phyloP scores from a whole-genome alignment of 1,139 yeast genomes.

The Blastobotrys capitulatus region DNA sequence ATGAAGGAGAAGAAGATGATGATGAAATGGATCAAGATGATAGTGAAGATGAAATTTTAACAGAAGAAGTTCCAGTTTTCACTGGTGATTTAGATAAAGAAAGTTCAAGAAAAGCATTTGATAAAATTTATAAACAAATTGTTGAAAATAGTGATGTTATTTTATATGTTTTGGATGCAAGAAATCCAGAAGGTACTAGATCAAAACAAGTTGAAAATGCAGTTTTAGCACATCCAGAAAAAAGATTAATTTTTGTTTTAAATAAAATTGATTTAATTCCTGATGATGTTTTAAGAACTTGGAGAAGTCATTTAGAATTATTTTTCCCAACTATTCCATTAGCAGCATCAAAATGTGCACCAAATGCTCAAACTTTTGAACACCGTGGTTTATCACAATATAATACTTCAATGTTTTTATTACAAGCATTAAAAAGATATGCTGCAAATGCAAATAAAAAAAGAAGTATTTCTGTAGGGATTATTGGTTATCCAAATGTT shows the following conservation, averaged over 20 bases:
- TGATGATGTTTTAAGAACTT: constrained; percentile 69
- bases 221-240: constrained; percentile 71
- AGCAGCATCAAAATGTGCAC: constrained; percentile 46
- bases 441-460: constrained; percentile 55
- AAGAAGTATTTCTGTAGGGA: constrained; percentile 92
- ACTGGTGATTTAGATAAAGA: constrained; percentile 42
- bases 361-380: constrained; percentile 65
- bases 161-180: constrained; percentile 88
- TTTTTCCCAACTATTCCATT: constrained; percentile 91
- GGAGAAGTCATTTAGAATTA: constrained; percentile 76
- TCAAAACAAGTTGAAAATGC: constrained; percentile 89
- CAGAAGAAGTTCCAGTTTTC: constrained; percentile 32
- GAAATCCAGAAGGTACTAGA: constrained; percentile 96
- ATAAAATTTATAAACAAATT: constrained; percentile 68
- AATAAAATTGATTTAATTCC: constrained; percentile 94
- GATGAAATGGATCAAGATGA: constrained; percentile 30
- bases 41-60: constrained; percentile 30
- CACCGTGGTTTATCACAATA: constrained; percentile 63
- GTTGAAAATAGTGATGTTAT: constrained; percentile 89
- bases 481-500: constrained; percentile 94
- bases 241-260: constrained; percentile 76
- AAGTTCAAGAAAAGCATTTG: constrained; percentile 76
- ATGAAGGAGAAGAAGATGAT: constrained; percentile 39
- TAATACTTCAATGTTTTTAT: constrained; percentile 65
- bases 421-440: constrained; percentile 79